A percentile compares a stretch with the other conserved stretches of the same genome.
These are phyloP conservation scores for Cerioporus squamosus DNA, from an alignment of 1,284 basidiomycete species.

Conservation along the genomic window DNA sequence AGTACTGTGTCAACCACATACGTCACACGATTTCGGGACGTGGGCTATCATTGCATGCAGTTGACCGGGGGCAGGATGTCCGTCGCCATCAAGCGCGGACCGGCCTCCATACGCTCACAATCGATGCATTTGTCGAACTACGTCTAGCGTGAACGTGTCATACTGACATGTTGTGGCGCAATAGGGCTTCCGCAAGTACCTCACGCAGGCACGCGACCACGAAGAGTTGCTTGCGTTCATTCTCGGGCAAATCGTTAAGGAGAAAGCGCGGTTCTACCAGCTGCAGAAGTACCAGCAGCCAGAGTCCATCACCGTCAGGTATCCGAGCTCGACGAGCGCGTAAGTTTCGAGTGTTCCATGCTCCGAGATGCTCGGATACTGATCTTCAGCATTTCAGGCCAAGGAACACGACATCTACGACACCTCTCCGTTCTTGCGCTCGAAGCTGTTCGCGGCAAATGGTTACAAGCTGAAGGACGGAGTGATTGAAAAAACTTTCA, in stretches of 20 bases:
- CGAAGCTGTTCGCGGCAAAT: conserved; percentile 87
- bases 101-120: too few species aligned
- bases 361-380: neutral
- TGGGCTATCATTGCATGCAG: too few species aligned
- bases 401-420: conserved; percentile 97
- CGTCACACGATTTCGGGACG: too few species aligned
- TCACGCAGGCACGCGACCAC: conserved; percentile 92
- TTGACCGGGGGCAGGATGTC: too few species aligned
- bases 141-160: neutral
- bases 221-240: conserved; percentile 96
- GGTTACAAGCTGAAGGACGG: conserved; percentile 79
- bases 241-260: conserved; percentile 94
- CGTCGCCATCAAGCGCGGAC: too few species aligned
- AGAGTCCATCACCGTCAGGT: conserved; percentile 72
- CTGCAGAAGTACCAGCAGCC: conserved; percentile 79
- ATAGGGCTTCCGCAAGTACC: conserved; percentile 95
- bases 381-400: conserved; percentile 52
- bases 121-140: too few species aligned
- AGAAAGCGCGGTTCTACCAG: conserved; percentile 87
- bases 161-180: conserved; percentile 11
- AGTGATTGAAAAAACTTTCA: conserved; percentile 73
- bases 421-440: conserved; percentile 82
- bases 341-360: conserved; percentile 41
- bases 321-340: conserved; percentile 82
- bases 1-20: too few species aligned